Evolutionary conservation across 371 early-diverging fungal genomes (phyloP), one percentile per base, ranked within the genome.

Genomic region (Mucor mucedo): DNA sequence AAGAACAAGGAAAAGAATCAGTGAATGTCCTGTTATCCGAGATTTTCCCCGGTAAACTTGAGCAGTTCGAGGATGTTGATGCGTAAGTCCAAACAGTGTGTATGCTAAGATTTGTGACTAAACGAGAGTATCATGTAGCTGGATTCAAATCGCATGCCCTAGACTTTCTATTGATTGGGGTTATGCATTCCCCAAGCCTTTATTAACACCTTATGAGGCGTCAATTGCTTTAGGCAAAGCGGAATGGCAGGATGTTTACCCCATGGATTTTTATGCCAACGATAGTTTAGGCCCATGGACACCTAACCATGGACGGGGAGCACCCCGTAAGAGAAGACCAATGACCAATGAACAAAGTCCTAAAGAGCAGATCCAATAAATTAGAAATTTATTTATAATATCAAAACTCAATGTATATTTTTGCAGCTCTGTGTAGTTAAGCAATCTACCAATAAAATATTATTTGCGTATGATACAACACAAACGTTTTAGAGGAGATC

Each of bases 151-250:
- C 49, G 93, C 97, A 1, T 99, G 99, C 75, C 99, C 99, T 39
- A 78, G 99, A 27, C 81, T 99, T 45, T 96, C 97, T 4, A 99
- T 99, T 42, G 99, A 99, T 79, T 99, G 99, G 99, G 99, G 99
- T 1, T 94, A 93, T 72, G 91, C 95, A 1, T 99, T 97, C 76
- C 73, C 86, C 3, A 96, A 91, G 68, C 99, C 99, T 13, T 78
- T 99, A 44, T 75, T 99, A 41, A 93, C 94, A 11, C 98, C 99
- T 0, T 99, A 98, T 73, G 99, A 99, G 78, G 95, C 95, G 9
- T 91, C 95, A 1, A 93, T 96, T 41, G 92, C 88, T 0, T 78
- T 98, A 42, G 77, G 77, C 39, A 92, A 89, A 52, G 78, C 87
- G 9, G 85, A 87, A 52, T 96, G 93, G 91, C 90, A 91, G 65